These are phyloP conservation scores for Rubroshorea leprosula DNA, from an alignment of 345 rosid species.

Conservation along the genomic window DNA sequence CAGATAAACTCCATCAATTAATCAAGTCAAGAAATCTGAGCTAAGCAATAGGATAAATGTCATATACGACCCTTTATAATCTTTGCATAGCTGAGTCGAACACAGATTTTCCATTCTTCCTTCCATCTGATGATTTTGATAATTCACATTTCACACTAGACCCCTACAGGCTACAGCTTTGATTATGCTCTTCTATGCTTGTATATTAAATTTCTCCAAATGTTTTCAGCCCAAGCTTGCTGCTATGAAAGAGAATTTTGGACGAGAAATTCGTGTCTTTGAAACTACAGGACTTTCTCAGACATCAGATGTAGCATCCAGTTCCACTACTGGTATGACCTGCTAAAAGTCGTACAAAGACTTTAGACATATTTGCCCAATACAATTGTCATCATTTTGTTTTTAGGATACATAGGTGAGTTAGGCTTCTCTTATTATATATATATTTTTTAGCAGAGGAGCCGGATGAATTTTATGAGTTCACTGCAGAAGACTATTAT, in stretches of 20 bases:
- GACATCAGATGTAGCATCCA: conserved; percentile 32
- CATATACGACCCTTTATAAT: neutral
- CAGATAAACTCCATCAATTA: too few species aligned
- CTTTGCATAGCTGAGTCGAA: too few species aligned
- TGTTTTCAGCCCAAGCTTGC: conserved; percentile 52
- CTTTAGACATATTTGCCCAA: neutral
- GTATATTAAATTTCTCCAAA: neutral
- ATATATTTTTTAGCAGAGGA: conserved; percentile 38
- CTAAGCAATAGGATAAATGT: too few species aligned
- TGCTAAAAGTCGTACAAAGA: neutral
- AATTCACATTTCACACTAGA: neutral
- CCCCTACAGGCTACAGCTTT: too few species aligned
- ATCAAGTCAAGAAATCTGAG: too few species aligned
- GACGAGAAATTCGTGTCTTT: conserved; percentile 71
- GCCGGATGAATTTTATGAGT: conserved; percentile 78
- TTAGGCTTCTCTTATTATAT: neutral
- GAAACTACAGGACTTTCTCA: conserved; percentile 47
- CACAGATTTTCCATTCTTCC: too few species aligned
- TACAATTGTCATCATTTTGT: neutral
- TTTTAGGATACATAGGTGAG: too few species aligned
- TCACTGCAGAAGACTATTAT: conserved; percentile 73
- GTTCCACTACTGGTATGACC: conserved; percentile 35
- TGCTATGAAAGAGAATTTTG: conserved; percentile 59
- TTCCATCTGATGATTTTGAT: neutral
- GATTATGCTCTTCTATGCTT: neutral